Conservation (phyloP, 768 basidiomycete species). For the Lentinula boryana region DNA sequence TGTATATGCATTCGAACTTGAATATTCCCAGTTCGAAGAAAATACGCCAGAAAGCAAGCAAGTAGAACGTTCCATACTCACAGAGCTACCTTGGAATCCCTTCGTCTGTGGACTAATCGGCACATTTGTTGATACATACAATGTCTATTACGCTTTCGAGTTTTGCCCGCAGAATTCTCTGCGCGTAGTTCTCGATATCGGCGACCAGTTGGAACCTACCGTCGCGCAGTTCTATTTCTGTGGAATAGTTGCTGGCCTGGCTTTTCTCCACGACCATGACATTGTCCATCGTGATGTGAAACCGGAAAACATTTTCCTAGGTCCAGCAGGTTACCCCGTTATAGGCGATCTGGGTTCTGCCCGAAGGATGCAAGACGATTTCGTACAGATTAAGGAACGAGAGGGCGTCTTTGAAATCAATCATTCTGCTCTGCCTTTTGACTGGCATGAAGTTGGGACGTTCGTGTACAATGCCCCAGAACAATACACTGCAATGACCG, state of each 20-base stretch:
- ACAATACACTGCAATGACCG: slow-evolving; percentile 14
- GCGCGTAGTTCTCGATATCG: slow-evolving; percentile 25
- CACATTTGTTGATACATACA: slow-evolving; percentile 37
- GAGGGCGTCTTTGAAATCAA: slow-evolving; percentile 11
- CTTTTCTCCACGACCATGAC: slow-evolving; percentile 37
- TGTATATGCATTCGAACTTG: not conserved
- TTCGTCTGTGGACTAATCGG: slow-evolving; percentile 44
- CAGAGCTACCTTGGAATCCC: slow-evolving; percentile 43
- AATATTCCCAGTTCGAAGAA: not conserved
- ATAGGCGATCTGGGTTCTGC: slow-evolving; percentile 48
- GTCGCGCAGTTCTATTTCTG: slow-evolving; percentile 45
- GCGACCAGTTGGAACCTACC: slow-evolving; percentile 23
- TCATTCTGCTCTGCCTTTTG: not conserved
- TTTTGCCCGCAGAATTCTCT: slow-evolving; percentile 40
- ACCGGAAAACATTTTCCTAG: slow-evolving; percentile 52
- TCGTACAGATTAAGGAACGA: slow-evolving; percentile 8
- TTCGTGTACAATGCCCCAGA: slow-evolving; percentile 48
- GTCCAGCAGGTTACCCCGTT: slow-evolving; percentile 47
- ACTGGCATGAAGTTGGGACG: slow-evolving; percentile 38
- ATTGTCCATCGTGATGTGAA: slow-evolving; percentile 53
- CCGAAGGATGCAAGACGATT: not conserved
- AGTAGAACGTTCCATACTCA: slow-evolving; percentile 35
- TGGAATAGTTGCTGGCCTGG: slow-evolving; percentile 45
- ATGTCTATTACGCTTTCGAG: slow-evolving; percentile 48
- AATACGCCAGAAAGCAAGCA: slow-evolving; percentile 23